Base-by-base conservation (phyloP, 371 early-diverging fungal genomes). In the Syncephalis plumigaleata region DNA sequence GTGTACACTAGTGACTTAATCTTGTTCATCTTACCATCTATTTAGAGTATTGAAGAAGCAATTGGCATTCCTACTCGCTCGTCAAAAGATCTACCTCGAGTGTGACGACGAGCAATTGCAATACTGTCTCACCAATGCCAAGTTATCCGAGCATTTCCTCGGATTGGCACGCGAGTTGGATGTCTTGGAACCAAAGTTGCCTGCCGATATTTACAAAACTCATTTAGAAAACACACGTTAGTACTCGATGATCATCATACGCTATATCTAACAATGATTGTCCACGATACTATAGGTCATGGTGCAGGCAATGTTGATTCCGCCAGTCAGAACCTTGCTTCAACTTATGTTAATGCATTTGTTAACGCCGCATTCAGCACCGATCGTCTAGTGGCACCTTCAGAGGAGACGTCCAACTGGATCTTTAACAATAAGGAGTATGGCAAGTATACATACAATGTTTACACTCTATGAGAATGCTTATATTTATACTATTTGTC, bases 301-400 rank as follows among this genome's bases (percentile, higher is more conserved):
- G 31, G 31, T 11, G 57, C 70, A 18, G 68, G 67, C 11, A 80
- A 68, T 49, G 79, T 92, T 36, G 95, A 94, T 56, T 90, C 91
- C 50, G 93, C 94, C 18, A 79, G 86, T 42, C 91, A 91, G 57
- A 93, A 96, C 61, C 66, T 96, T 40, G 87, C 98, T 0, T 84
- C 92, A 23, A 87, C 92, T 2, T 91, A 94, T 70, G 97, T 96
- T 36, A 97, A 96, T 59, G 97, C 91, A 0, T 95, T 96, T 69
- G 90, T 96, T 45, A 97, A 97, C 58, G 90, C 87, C 36, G 97
- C 91, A 8, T 97, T 92, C 60, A 83, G 91, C 43, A 80, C 67
- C 18, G 98, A 97, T 57, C 95, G 91, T 67, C 75, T 97, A 42
- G 76, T 92, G 73, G 71, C 80, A 40, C 70, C 71, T 8, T 69